Evolutionary conservation across 805 yeast species (phyloP), one percentile per base, ranked within the genome.

Genomic region (Monosporozyma aerobia): DNA sequence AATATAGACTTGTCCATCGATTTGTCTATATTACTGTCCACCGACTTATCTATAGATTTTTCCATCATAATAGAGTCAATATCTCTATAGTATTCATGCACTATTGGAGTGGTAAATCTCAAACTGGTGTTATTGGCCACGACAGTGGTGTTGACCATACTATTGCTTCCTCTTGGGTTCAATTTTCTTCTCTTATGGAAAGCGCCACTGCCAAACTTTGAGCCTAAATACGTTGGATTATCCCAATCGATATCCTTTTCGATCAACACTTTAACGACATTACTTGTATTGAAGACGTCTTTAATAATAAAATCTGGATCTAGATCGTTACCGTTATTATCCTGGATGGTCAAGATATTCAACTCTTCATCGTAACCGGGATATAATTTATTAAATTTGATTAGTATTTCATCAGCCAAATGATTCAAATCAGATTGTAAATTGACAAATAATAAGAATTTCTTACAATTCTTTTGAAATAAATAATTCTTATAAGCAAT

Each of bases 221-320:
- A 51, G 3, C 43, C 25, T 16, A 39, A 39, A 44, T 64, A 64
- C 19, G 56, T 46, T 5, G 64, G 53, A 4, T 55, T 57, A 6
- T 64, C 59, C 1, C 69, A 57, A 45, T 63, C 67, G 37, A 76
- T 57, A 32, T 77, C 79, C 30, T 68, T 63, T 22, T 65, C 64
- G 19, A 78, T 57, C 3, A 77, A 53, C 2, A 78, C 81, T 33
- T 76, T 65, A 9, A 80, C 75, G 4, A 73, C 65, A 53, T 73
- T 76, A 53, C 69, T 72, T 9, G 68, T 65, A 51, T 76, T 79
- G 59, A 87, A 85, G 4, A 85, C 82, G 56, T 85, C 87, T 5
- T 75, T 75, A 0, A 81, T 83, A 3, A 65, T 56, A 57, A 81
- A 87, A 54, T 85, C 95, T 0, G 90, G 90, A 64, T 87, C 95